phyloP scores from a whole-genome alignment of 176 grass and related monocot species.

The Luzula sylvatica region DNA sequence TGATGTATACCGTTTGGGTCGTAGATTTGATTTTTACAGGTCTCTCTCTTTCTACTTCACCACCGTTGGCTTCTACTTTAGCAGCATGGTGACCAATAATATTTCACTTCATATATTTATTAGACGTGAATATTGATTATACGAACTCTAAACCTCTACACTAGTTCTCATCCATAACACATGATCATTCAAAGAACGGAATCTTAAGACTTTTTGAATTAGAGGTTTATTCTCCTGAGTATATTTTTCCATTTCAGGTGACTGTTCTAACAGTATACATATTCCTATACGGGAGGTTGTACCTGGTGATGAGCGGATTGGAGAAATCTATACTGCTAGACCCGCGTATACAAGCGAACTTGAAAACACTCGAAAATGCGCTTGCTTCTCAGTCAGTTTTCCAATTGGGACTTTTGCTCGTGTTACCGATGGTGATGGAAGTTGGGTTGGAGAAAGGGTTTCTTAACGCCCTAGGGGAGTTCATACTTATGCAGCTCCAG shows the following conservation, averaged over 20 bases:
- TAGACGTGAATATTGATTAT: too few relatives aligned
- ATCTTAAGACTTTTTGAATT: too few relatives aligned
- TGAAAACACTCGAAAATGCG: slow-evolving; percentile 75
- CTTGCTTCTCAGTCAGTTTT: slow-evolving; percentile 85
- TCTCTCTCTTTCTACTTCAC: slow-evolving; percentile 96
- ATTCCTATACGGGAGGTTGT: slow-evolving; percentile 85
- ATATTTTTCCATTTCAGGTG: slow-evolving; percentile 34
- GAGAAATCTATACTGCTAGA: slow-evolving; percentile 78
- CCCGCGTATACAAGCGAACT: slow-evolving; percentile 49
- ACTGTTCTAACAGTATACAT: slow-evolving; percentile 89
- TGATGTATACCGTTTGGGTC: slow-evolving; percentile 88
- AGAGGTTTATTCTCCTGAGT: too few relatives aligned
- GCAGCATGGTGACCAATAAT: slow-evolving; percentile 76
- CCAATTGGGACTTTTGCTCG: slow-evolving; percentile 80
- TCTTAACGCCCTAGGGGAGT: slow-evolving; percentile 75
- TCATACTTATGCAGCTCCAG: slow-evolving; percentile 94
- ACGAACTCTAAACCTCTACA: too few relatives aligned
- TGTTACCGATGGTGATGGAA: slow-evolving; percentile 95
- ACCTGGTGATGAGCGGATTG: slow-evolving; percentile 85
- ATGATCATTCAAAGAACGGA: too few relatives aligned
- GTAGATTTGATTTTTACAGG: slow-evolving; percentile 92
- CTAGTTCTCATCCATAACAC: too few relatives aligned
- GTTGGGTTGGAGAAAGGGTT: slow-evolving; percentile 94
- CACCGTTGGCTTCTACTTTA: slow-evolving; percentile 92
- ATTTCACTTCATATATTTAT: too few relatives aligned